A percentile compares a stretch with the other conserved stretches of the same genome.
These are phyloP conservation scores for Pseudogymnoascus sp. DNA, from an alignment of 2,329 filamentous ascomycete genomes.

Conservation along the genomic window DNA sequence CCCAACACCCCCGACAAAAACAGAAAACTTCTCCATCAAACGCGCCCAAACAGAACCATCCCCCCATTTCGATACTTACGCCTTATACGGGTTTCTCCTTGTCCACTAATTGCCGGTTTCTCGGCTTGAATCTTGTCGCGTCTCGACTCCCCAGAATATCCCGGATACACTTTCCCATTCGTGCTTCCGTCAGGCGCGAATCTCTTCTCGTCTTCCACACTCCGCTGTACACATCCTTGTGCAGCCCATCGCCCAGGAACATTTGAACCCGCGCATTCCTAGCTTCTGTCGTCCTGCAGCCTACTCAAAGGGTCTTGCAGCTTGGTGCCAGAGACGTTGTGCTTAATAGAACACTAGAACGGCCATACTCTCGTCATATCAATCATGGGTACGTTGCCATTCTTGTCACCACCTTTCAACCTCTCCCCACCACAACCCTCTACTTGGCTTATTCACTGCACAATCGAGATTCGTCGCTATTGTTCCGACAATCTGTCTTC, in stretches of 20 bases:
- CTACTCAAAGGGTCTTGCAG: conserved; percentile 9
- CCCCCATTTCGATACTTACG: not conserved
- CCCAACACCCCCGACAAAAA: conserved; percentile 41
- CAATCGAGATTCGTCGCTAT: conserved; percentile 9
- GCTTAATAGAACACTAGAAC: conserved; percentile 1
- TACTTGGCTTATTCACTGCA: not conserved
- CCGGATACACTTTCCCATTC: conserved; percentile 6
- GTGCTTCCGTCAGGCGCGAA: conserved; percentile 6
- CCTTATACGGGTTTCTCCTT: not conserved
- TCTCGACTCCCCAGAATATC: not conserved
- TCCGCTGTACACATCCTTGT: conserved; percentile 8
- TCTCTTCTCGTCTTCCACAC: conserved; percentile 8
- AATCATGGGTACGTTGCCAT: conserved; percentile 11
- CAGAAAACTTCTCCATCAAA: conserved; percentile 1
- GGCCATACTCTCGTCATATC: conserved; percentile 1
- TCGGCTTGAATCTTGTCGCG: not conserved
- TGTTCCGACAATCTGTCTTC: not conserved
- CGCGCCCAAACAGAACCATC: not conserved
- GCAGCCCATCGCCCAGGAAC: conserved; percentile 5
- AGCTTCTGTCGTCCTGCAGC: conserved; percentile 6
- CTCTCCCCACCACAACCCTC: not conserved
- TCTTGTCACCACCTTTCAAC: conserved; percentile 2
- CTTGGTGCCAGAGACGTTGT: conserved; percentile 6
- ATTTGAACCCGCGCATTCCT: conserved; percentile 8
- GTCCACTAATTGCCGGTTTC: not conserved